Evolutionary conservation across 768 basidiomycete species (phyloP), one percentile per base, ranked within the genome.

Genomic region (Calocera cornea): DNA sequence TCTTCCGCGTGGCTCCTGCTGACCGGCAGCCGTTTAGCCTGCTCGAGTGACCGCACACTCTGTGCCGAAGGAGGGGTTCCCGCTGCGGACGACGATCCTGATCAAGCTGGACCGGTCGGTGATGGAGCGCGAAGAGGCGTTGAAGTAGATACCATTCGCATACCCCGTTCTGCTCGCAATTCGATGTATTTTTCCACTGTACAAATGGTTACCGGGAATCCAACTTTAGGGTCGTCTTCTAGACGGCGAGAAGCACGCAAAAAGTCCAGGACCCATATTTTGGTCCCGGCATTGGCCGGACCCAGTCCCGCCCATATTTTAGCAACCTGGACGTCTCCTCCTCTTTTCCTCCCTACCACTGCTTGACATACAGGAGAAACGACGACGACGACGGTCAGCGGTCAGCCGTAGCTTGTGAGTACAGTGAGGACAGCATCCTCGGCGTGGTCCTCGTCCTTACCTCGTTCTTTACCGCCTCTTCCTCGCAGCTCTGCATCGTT

Each of bases 41-140:
- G 93, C 95, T 10, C 83, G 95, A 72, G 97, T 98, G 33, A 98
- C 97, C 0, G 94, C 95, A 0, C 97, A 98, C 75, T 88, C 87
- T 67, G 95, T 97, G 0, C 89, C 94, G 2, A 92, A 84, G 0
- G 79, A 87, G 11, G 86, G 89, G 68, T 84, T 82, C 73, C 92
- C 95, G 1, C 84, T 86, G 64, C 84, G 94, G 65, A 97, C 89
- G 2, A 95, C 95, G n/a, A 94, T 99, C 67, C 84, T 99, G 65
- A 95, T 99, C 79, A 98, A 98, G 78, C 80, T 98, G 69, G 93
- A 97, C 77, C 87, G 87, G 73, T 87, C 87, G 67, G 95, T 97
- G 63, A 80, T 99, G 74, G 93, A 95, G 72, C 85, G 97, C 50
- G 97, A 99, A 79, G 90, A 92, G 75, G 81, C 90, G n/a, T 76